Percentiles rank a stretch among this genome's conserved stretches.
These are phyloP conservation scores for Thermothelomyces thermophilus DNA, from an alignment of 2,329 filamentous ascomycete genomes.

Conservation along the genomic window DNA sequence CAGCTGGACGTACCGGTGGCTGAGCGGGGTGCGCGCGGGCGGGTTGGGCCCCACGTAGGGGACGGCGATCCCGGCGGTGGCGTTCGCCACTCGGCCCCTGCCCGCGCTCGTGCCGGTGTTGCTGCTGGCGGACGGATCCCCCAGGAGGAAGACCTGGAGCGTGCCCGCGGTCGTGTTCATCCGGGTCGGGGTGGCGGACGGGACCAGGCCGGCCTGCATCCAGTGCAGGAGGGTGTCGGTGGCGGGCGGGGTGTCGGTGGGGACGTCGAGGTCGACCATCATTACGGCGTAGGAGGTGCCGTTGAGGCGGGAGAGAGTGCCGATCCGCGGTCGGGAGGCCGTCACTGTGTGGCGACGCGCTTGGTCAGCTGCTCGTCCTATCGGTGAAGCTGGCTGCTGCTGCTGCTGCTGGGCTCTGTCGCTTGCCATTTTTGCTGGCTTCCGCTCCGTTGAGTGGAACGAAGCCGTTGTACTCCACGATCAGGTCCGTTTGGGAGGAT, in stretches of 20 bases:
- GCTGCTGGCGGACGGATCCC: slow-evolving; percentile 23
- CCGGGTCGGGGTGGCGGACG: slow-evolving; percentile 14
- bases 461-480: slow-evolving; percentile 36
- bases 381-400: neutral
- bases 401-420: no score
- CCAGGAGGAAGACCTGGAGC: slow-evolving; percentile 29
- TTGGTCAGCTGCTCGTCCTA: neutral
- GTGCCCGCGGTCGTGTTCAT: slow-evolving; percentile 28
- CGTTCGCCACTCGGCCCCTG: neutral
- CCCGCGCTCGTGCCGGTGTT: slow-evolving; percentile 5
- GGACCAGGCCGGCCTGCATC: slow-evolving; percentile 36
- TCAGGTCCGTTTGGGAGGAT: slow-evolving; percentile 31
- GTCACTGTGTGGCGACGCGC: slow-evolving; percentile 27
- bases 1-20: slow-evolving; percentile 36
- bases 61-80: slow-evolving; percentile 18
- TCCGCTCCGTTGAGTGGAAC: slow-evolving; percentile 34
- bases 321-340: slow-evolving; percentile 31
- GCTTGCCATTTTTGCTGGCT: slow-evolving; percentile 33
- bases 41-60: slow-evolving; percentile 35
- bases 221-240: slow-evolving; percentile 38
- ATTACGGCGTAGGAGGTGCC: slow-evolving; percentile 37
- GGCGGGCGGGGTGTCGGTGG: slow-evolving; percentile 32
- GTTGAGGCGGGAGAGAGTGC: slow-evolving; percentile 32
- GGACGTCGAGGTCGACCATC: slow-evolving; percentile 44
- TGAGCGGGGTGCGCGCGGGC: slow-evolving; percentile 33